Evolutionary conservation across 257 asterid species (phyloP), one percentile per base, ranked within the genome.

Genomic region (Mentha longifolia): DNA sequence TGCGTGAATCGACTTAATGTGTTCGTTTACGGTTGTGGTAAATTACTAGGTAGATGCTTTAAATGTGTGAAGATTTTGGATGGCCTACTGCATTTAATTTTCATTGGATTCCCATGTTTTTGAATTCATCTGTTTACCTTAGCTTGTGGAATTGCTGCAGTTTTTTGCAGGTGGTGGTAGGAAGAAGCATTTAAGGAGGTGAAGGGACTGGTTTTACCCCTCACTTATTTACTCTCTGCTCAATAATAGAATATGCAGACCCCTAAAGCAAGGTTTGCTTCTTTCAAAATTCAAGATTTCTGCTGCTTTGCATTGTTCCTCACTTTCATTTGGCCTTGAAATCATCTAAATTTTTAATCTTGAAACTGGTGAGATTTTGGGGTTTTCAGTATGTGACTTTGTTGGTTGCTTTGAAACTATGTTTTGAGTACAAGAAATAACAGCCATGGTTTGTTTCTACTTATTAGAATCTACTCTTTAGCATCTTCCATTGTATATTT

Each of bases 171-270:
- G 83, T 72, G 10, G 75, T 76, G 95, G 83, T 74, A 11, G 75
- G 74, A 67, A 68, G 55, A 39, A 74, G 87, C 87, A 87, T 83
- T 83, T 75, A 85, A 79, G 79, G 71, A 57, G 73, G 67, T 50
- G 64, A 13, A 57, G 8, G 39, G 39, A 13, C 17, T 57, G 54
- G 74, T 58, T 60, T 67, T 14, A 35, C 8, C 39, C 8, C 39
- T 6, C 58, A 65, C 67, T 65, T 66, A 65, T 71, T 81, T 76
- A 79, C 72, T 82, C 60, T 71, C 63, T 70, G 69, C 71, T 52
- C 77, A 58, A 77, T 55, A 51, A 77, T 78, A 82, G 78, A 78
- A 74, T 77, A 92, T 92, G 98, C 96, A 92, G 92, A 88, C 95
- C 63, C 96, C 96, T 67, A 90, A 86, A 81, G 81, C 86, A 81